These are phyloP conservation scores for Ochromonadaceae sp. DNA, from an alignment of 352 stramenopile species.

Conservation along the genomic window DNA sequence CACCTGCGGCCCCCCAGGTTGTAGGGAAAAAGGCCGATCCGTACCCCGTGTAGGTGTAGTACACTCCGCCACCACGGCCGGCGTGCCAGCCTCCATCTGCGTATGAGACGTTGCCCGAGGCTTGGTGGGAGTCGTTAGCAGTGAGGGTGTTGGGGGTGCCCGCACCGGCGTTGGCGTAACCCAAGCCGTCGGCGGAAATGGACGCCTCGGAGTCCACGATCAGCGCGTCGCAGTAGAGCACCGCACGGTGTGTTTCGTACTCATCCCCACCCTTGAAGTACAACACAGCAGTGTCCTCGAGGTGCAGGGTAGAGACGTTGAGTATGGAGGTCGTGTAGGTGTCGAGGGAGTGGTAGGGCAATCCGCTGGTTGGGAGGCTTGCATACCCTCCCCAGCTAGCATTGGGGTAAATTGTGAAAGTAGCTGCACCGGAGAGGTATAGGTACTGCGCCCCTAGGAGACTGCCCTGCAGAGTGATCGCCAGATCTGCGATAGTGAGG, in stretches of 20 bases:
- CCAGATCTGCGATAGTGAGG: too few relatives aligned
- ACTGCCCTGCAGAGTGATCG: too few relatives aligned
- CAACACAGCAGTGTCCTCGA: too few relatives aligned
- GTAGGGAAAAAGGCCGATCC: neutral
- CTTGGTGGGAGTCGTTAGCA: neutral
- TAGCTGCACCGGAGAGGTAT: too few relatives aligned
- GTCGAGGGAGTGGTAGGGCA: too few relatives aligned
- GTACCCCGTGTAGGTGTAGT: neutral
- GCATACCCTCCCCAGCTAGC: too few relatives aligned
- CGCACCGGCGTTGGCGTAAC: neutral
- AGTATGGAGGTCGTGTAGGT: too few relatives aligned
- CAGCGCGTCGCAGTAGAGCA: neutral
- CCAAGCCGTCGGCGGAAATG: neutral
- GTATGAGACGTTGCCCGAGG: slow-evolving; percentile 1
- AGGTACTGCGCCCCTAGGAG: too few relatives aligned
- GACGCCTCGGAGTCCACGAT: neutral
- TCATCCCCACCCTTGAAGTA: too few relatives aligned
- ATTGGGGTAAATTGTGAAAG: too few relatives aligned
- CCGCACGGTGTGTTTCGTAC: neutral
- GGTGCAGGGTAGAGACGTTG: too few relatives aligned
- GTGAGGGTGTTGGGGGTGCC: neutral
- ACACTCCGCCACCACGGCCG: neutral
- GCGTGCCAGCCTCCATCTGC: slow-evolving; percentile 7
- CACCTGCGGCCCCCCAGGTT: neutral
- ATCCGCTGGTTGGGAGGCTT: too few relatives aligned